Conservation (phyloP, 192 early-diverging fungal species). For the Pecoramyces ruminantium region DNA sequence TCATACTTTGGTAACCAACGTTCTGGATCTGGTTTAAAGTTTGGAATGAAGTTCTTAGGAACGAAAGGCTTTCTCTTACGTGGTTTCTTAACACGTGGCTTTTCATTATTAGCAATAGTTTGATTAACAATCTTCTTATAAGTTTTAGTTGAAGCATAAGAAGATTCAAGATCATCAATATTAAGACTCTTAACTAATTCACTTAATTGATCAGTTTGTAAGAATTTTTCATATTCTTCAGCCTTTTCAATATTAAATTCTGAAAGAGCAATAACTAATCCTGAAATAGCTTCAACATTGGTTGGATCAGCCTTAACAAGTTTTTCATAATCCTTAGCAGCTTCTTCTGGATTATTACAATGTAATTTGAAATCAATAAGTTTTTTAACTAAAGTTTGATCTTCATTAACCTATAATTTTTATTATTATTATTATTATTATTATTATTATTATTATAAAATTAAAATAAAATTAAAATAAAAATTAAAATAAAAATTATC, state of each 20-base stretch:
- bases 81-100: neutral
- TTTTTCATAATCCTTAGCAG: slow-evolving; percentile 48
- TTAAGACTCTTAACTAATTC: neutral
- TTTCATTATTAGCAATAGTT: neutral
- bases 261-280: slow-evolving; percentile 44
- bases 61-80: neutral
- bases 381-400: slow-evolving; percentile 31
- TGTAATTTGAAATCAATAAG: slow-evolving; percentile 52
- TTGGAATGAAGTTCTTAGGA: neutral
- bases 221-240: slow-evolving; percentile 28
- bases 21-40: neutral
- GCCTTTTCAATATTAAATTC: slow-evolving; percentile 37
- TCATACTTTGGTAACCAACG: neutral
- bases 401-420: neutral
- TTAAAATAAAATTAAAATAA: too few species aligned
- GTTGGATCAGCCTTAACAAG: slow-evolving; percentile 46
- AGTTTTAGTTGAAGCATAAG: neutral
- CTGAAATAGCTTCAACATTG: slow-evolving; percentile 43
- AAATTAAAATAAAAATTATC: too few species aligned
- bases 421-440: too few species aligned
- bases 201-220: neutral
- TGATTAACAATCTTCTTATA: neutral
- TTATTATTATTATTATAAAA: too few species aligned
- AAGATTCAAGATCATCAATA: neutral
- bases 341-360: slow-evolving; percentile 32